phyloP scores from a whole-genome alignment of 495 filamentous ascomycete species.

The Apodospora peruviana region DNA sequence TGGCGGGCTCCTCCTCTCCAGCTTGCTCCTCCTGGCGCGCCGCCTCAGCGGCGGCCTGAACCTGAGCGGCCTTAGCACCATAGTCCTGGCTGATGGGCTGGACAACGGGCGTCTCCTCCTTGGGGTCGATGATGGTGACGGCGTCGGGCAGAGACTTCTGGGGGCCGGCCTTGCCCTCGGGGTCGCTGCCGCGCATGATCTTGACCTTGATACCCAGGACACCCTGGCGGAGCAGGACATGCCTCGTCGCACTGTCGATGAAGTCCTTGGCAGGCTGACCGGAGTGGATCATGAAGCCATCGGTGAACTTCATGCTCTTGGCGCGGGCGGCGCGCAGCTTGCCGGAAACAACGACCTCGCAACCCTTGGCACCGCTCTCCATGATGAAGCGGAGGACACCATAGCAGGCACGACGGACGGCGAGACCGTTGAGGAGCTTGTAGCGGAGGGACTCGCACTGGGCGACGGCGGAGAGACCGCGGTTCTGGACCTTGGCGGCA shows the following conservation, averaged over 20 bases:
- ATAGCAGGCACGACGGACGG: slow-evolving; percentile 96
- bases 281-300: slow-evolving; percentile 99
- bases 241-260: slow-evolving; percentile 95
- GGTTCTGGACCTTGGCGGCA: slow-evolving; percentile 99
- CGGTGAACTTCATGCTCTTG: slow-evolving; percentile 99
- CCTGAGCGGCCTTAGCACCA: slow-evolving; percentile 89
- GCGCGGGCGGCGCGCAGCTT: slow-evolving; percentile 98
- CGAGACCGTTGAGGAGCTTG: slow-evolving; percentile 99
- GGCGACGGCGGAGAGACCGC: slow-evolving; percentile 97
- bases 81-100: slow-evolving; percentile 97
- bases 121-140: slow-evolving; percentile 99
- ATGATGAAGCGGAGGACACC: slow-evolving; percentile 99
- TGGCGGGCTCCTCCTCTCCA: slow-evolving; percentile 43
- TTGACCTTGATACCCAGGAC: slow-evolving; percentile 99
- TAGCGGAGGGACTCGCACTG: slow-evolving; percentile 99
- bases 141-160: slow-evolving; percentile 95
- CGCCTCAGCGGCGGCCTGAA: slow-evolving; percentile 60
- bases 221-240: slow-evolving; percentile 99
- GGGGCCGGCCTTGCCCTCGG: slow-evolving; percentile 96
- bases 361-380: slow-evolving; percentile 98
- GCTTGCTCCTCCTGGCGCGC: slow-evolving; percentile 64
- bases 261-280: slow-evolving; percentile 99
- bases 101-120: slow-evolving; percentile 92
- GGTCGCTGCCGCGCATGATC: slow-evolving; percentile 99
- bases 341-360: slow-evolving; percentile 97